Evolutionary conservation across 2,329 filamentous ascomycete species (phyloP).

Genomic region (Neurospora sp.): DNA sequence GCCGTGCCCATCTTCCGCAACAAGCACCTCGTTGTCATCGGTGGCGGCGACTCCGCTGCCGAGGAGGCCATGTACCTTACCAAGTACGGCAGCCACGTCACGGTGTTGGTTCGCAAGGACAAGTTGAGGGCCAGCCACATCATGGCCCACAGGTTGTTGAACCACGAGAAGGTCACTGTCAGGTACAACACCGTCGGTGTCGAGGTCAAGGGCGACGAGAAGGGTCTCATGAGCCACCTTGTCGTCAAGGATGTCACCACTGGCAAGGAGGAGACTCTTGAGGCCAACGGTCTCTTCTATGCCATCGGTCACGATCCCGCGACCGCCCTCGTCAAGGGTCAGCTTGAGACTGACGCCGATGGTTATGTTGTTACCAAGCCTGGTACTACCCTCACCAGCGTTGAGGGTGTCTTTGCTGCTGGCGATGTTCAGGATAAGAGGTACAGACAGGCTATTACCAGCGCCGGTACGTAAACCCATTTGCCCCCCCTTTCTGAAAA

Average conservation of each 20-base stretch:
- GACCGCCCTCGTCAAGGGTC: conserved; percentile 79
- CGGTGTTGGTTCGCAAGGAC: conserved; percentile 82
- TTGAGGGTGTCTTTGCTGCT: conserved; percentile 89
- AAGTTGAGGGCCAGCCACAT: conserved; percentile 79
- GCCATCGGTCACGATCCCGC: conserved; percentile 95
- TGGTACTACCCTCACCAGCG: conserved; percentile 77
- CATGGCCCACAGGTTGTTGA: conserved; percentile 77
- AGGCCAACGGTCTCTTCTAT: conserved; percentile 92
- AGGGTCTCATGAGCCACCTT: conserved; percentile 81
- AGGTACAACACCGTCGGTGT: conserved; percentile 72
- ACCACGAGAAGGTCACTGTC: conserved; percentile 84
- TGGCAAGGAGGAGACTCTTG: conserved; percentile 70
- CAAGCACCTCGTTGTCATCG: conserved; percentile 91
- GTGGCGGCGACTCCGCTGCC: conserved; percentile 90
- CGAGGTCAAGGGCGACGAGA: conserved; percentile 76
- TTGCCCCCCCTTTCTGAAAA: not conserved
- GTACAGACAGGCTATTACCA: conserved; percentile 96
- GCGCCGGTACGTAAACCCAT: conserved; percentile 59
- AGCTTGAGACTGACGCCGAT: conserved; percentile 79
- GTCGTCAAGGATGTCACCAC: conserved; percentile 70
- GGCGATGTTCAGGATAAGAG: conserved; percentile 98
- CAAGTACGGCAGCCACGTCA: conserved; percentile 94
- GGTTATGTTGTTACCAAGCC: conserved; percentile 86
- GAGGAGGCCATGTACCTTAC: conserved; percentile 97
- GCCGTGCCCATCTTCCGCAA: conserved; percentile 96